Percentiles rank a stretch among this genome's conserved stretches.
These are phyloP conservation scores for Andrographis paniculata DNA, from an alignment of 305 asterid species.

Conservation along the genomic window DNA sequence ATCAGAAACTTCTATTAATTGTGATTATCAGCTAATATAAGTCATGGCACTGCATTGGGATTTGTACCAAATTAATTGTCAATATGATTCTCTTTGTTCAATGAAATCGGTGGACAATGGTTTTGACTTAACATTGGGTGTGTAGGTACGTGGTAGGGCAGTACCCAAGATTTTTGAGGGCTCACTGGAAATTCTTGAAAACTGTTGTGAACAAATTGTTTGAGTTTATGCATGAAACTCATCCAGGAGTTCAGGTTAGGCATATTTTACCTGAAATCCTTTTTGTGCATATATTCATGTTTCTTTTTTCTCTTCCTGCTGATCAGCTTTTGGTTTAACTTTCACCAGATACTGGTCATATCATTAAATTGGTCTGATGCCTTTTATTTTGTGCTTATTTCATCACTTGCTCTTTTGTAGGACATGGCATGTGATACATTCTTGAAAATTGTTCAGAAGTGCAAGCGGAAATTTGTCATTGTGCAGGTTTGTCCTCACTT, in stretches of 20 bases:
- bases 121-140: not conserved
- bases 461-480: slow-evolving; percentile 92
- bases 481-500: slow-evolving; percentile 52
- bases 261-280: not conserved
- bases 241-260: slow-evolving; percentile 99
- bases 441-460: slow-evolving; percentile 97
- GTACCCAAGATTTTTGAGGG: slow-evolving; percentile 96
- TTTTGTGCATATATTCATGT: not conserved
- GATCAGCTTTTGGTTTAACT: slow-evolving; percentile 5
- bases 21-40: not conserved
- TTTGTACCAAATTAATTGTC: not conserved
- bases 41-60: slow-evolving; percentile 14
- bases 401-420: slow-evolving; percentile 29
- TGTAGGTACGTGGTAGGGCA: slow-evolving; percentile 99
- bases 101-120: slow-evolving; percentile 4
- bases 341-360: not conserved
- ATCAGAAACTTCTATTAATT: not conserved
- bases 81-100: slow-evolving; percentile 1
- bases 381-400: slow-evolving; percentile 7
- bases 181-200: slow-evolving; percentile 99
- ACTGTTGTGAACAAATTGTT: slow-evolving; percentile 96
- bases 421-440: slow-evolving; percentile 99
- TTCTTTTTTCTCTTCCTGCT: slow-evolving; percentile 10
- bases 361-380: not conserved
- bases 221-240: slow-evolving; percentile 99